Evolutionary conservation across 2,329 filamentous ascomycete species (phyloP).

Genomic region (Microascus cirrosus): DNA sequence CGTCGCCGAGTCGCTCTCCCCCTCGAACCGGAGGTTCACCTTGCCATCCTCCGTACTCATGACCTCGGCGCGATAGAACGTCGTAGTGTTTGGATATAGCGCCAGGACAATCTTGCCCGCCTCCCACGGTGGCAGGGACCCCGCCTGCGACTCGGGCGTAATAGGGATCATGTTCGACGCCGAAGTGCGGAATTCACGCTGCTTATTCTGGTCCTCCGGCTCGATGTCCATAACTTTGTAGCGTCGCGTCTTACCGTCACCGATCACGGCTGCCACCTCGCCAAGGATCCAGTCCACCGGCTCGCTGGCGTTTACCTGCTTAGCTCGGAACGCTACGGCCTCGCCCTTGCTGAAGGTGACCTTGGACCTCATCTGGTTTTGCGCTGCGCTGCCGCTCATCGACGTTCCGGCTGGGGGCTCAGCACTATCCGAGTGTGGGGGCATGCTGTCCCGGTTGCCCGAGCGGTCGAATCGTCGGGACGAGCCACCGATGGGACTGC

Average conservation of each 20-base stretch:
- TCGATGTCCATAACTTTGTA: slow-evolving; percentile 76
- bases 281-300: slow-evolving; percentile 61
- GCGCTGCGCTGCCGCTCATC: slow-evolving; percentile 1
- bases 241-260: slow-evolving; percentile 65
- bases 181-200: slow-evolving; percentile 58
- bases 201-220: slow-evolving; percentile 54
- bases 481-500: slow-evolving; percentile 25
- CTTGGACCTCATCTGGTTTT: slow-evolving; percentile 27
- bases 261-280: slow-evolving; percentile 63
- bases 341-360: slow-evolving; percentile 50
- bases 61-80: slow-evolving; percentile 76
- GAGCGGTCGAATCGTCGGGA: slow-evolving; percentile 17
- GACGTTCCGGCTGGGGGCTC: slow-evolving; percentile 27
- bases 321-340: slow-evolving; percentile 56
- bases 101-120: slow-evolving; percentile 64
- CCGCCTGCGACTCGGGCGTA: slow-evolving; percentile 38
- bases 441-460: slow-evolving; percentile 37
- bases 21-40: slow-evolving; percentile 65
- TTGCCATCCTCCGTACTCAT: slow-evolving; percentile 43
- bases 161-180: slow-evolving; percentile 71
- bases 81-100: slow-evolving; percentile 73
- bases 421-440: slow-evolving; percentile 42
- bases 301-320: slow-evolving; percentile 34
- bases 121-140: slow-evolving; percentile 47
- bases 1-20: slow-evolving; percentile 62